Percentiles rank a stretch among this genome's conserved stretches.
phyloP scores from a whole-genome alignment of 495 filamentous ascomycete genomes.

The Hypoxylon intermedium region DNA sequence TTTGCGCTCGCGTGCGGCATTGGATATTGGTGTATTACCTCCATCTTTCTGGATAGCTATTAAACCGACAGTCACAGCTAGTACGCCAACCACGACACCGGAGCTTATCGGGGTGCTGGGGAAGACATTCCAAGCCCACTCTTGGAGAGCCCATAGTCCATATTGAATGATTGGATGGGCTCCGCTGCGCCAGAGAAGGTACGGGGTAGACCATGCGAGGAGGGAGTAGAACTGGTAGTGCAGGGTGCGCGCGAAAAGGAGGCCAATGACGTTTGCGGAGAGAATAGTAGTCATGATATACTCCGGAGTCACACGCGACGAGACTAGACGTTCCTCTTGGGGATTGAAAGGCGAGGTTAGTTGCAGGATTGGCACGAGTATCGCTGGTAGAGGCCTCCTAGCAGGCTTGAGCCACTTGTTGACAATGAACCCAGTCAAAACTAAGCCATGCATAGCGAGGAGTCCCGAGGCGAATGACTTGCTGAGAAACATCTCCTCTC shows the following conservation, averaged over 20 bases:
- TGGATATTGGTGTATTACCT: conserved; percentile 23
- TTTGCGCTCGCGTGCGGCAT: conserved; percentile 32
- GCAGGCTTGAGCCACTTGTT: conserved; percentile 58
- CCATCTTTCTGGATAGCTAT: conserved; percentile 44
- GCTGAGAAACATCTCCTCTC: conserved; percentile 82
- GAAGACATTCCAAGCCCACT: conserved; percentile 96
- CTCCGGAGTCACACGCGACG: conserved; percentile 67
- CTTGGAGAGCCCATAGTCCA: conserved; percentile 79
- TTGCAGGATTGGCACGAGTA: conserved; percentile 60
- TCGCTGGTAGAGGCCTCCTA: conserved; percentile 51
- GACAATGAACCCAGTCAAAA: conserved; percentile 67
- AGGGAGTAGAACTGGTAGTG: conserved; percentile 99
- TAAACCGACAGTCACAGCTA: conserved; percentile 69
- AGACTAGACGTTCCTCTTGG: conserved; percentile 60
- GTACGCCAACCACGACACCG: conserved; percentile 71
- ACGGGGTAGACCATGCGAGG: conserved; percentile 89
- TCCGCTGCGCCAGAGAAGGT: conserved; percentile 83
- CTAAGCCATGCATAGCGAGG: conserved; percentile 69
- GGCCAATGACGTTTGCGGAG: conserved; percentile 79
- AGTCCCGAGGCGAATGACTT: conserved; percentile 71
- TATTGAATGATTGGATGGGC: conserved; percentile 76
- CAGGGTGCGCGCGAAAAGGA: conserved; percentile 87
- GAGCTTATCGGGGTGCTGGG: conserved; percentile 89
- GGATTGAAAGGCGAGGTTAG: conserved; percentile 60
- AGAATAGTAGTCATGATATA: conserved; percentile 83